Conservation (phyloP, 208 protist species). For the Trypanosoma brucei region DNA sequence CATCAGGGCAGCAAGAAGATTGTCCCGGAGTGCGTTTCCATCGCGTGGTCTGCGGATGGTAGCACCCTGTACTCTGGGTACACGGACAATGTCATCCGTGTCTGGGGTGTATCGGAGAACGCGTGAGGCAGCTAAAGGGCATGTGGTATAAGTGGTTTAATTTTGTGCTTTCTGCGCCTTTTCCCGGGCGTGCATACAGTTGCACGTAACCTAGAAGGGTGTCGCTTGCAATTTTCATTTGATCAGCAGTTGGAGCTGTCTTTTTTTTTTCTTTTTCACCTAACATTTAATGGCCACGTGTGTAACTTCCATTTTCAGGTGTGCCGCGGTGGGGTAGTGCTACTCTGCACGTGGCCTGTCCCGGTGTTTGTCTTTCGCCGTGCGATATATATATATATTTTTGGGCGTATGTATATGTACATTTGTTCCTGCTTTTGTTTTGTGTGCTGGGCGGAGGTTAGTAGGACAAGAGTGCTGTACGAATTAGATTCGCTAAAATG, state of each 20-base stretch:
- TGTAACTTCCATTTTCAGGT: not conserved
- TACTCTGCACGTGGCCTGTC: too few species aligned
- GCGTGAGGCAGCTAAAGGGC: conserved; percentile 3
- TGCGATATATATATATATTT: too few species aligned
- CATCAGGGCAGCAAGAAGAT: conserved; percentile 44
- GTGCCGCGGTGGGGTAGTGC: too few species aligned
- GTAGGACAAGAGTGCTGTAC: not conserved
- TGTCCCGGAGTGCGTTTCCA: conserved; percentile 89
- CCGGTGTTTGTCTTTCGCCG: too few species aligned
- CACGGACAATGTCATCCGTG: conserved; percentile 97
- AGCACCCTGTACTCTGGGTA: conserved; percentile 98
- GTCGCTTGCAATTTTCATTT: not conserved
- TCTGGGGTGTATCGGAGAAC: conserved; percentile 87
- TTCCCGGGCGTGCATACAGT: conserved; percentile 1
- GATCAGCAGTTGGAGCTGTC: not conserved
- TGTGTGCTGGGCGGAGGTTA: too few species aligned
- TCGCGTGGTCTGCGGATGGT: conserved; percentile 98
- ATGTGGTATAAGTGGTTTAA: not conserved
- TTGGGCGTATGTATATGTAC: too few species aligned
- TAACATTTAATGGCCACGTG: not conserved
- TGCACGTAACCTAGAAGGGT: conserved; percentile 2
- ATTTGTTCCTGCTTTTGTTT: too few species aligned
- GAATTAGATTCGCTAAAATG: not conserved
- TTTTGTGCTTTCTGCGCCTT: not conserved
- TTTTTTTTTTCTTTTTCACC: conserved; percentile 1